These are phyloP conservation scores for Phyllostachys edulis DNA, from an alignment of 176 grass and related monocot genomes.

Conservation along the genomic window DNA sequence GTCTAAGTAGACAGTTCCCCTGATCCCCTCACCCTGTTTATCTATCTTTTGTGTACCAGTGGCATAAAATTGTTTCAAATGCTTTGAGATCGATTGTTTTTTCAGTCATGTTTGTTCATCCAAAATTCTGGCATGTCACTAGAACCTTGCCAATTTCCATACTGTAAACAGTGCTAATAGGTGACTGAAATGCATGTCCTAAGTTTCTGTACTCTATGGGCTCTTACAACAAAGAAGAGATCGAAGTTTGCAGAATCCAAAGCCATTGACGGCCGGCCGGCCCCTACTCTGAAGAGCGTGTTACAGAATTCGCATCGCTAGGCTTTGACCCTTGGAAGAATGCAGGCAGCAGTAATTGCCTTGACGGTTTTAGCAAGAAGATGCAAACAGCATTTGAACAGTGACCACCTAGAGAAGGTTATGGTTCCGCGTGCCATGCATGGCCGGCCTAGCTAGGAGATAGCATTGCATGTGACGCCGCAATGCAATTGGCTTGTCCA, in stretches of 20 bases:
- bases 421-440: neutral
- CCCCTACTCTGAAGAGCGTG: neutral
- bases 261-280: neutral
- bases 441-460: neutral
- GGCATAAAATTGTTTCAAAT: neutral
- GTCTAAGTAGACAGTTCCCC: constrained; percentile 3
- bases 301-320: neutral
- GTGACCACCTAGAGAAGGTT: neutral
- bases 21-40: constrained; percentile 26
- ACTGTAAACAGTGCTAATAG: neutral
- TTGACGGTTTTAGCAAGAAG: neutral
- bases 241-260: neutral
- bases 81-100: neutral
- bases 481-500: neutral
- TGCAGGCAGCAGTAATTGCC: neutral
- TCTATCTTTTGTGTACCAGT: neutral
- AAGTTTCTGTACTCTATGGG: neutral
- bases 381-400: neutral
- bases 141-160: neutral
- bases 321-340: neutral
- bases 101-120: neutral
- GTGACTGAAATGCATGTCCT: neutral
- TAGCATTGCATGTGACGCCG: neutral
- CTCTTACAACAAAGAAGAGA: neutral
- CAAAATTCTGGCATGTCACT: neutral